A percentile compares a stretch with the other conserved stretches of the same genome.
Evolutionary conservation across 345 rosid genomes (phyloP).

Genomic region (Cardiospermum halicacabum): DNA sequence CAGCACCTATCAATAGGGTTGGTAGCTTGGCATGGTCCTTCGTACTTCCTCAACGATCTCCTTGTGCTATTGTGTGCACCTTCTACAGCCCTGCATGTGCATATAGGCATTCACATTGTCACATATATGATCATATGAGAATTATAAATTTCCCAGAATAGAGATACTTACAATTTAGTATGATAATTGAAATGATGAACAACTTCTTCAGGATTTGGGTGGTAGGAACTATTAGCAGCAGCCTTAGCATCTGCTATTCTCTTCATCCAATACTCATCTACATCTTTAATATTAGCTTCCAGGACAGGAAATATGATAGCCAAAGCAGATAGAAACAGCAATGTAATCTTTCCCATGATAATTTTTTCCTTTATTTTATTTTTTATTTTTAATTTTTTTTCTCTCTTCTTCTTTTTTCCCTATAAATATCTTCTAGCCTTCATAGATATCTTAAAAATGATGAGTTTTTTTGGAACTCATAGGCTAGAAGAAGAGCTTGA

Average conservation of each 20-base stretch:
- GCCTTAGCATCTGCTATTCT: conserved; percentile 27
- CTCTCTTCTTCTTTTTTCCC: not conserved
- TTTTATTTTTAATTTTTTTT: not conserved
- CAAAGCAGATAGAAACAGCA: conserved; percentile 12
- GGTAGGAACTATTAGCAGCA: conserved; percentile 20
- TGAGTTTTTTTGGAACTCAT: no score
- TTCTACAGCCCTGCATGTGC: not conserved
- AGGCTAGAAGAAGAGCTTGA: not conserved
- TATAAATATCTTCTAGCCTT: no score
- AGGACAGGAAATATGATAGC: conserved; percentile 4
- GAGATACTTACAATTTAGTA: conserved; percentile 24
- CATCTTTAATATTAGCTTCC: conserved; percentile 20
- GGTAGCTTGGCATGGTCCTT: conserved; percentile 25
- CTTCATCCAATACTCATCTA: conserved; percentile 37
- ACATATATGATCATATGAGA: not conserved
- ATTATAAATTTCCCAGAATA: no score
- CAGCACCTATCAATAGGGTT: conserved; percentile 51
- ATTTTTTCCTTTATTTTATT: not conserved
- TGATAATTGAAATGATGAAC: conserved; percentile 16
- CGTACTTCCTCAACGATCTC: conserved; percentile 11
- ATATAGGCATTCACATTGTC: not conserved
- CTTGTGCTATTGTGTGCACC: conserved; percentile 27
- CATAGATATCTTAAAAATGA: no score
- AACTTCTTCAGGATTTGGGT: conserved; percentile 28
- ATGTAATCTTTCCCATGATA: conserved; percentile 2